Conservation (phyloP, 305 asterid genomes). For the Rubia tinctorum region DNA sequence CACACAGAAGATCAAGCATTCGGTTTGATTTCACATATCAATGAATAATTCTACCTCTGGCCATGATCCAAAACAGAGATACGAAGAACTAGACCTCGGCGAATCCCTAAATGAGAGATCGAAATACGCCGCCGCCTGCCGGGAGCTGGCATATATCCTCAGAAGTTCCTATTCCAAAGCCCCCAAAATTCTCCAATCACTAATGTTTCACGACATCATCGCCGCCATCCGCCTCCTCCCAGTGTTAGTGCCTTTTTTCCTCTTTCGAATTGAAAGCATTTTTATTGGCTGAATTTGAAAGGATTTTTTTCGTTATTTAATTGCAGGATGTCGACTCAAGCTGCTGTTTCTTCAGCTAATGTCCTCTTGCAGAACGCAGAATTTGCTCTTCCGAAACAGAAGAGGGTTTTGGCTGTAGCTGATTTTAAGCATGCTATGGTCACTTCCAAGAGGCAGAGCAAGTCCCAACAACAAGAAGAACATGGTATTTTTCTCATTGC, state of each 20-base stretch:
- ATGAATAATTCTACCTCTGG: background rate
- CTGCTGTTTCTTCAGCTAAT: conserved; percentile 62
- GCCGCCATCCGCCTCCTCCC: conserved; percentile 73
- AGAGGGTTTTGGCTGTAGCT: conserved; percentile 48
- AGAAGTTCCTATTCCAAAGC: conserved; percentile 42
- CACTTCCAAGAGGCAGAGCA: conserved; percentile 56
- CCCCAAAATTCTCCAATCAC: conserved; percentile 60
- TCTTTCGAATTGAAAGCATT: background rate
- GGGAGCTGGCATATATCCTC: conserved; percentile 58
- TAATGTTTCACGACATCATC: conserved; percentile 60
- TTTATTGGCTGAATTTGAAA: background rate
- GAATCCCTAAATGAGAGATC: conserved; percentile 45
- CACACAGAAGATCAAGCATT: background rate
- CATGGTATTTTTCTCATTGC: conserved; percentile 28
- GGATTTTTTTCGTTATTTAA: background rate
- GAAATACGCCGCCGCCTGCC: conserved; percentile 48
- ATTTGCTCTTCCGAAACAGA: conserved; percentile 68
- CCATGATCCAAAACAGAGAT: conserved; percentile 31
- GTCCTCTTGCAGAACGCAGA: conserved; percentile 68
- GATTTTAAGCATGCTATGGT: conserved; percentile 72
- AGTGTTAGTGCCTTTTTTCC: conserved; percentile 29
- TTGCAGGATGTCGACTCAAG: conserved; percentile 52
- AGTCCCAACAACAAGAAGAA: conserved; percentile 35
- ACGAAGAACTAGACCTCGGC: conserved; percentile 42
- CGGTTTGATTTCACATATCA: background rate